Base-by-base conservation (phyloP, 768 basidiomycete species). In the Termitomyces titanicus region DNA sequence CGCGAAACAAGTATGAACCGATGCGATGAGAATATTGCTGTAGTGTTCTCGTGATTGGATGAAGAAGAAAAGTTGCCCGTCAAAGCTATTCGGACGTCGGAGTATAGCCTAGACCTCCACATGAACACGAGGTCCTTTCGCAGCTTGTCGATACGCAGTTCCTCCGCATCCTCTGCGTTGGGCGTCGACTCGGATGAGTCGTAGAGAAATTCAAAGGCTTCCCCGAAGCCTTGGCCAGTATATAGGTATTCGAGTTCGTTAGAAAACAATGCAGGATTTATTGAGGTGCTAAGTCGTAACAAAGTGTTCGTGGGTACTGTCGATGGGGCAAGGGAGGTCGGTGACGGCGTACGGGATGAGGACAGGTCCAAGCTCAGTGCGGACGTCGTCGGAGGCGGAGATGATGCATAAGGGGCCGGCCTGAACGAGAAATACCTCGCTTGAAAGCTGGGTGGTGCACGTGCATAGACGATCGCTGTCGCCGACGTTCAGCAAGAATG, bases 181-280 rank as follows among this genome's bases (percentile, higher is more conserved):
- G 70, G 54, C 78, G 77, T 56, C 65, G 79, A 59, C 78, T 83
- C 68, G 73, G 62, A 78, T 25, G 73, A 83, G 62, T 94, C 93
- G 63, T 92, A 93, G 5, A 93, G 81, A 67, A 91, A 94, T 61
- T 89, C 90, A 62, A 92, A 93, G 4, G 89, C 88, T 66, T 89
- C 89, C 50, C 92, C 90, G 57, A 94, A 83, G 31, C 91, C 91
- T 66, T 89, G 86, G 12, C 91, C 92, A 0, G 96, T 97, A 69
- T 98, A 99, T 1, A 98, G 81, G 66, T 94, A 96, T 68, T 97
- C 94, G 35, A 98, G 82, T 66, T 95, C 89, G 47, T 94, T 89
- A 22, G 86, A 79, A 70, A 98, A 97, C 34, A 98, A 78, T 12
- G 85, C 79, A 0, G 92, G 85, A 57, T 88, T 92, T 53, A 85